Base-by-base conservation (phyloP, 345 rosid genomes). In the Dipteronia dyeriana region DNA sequence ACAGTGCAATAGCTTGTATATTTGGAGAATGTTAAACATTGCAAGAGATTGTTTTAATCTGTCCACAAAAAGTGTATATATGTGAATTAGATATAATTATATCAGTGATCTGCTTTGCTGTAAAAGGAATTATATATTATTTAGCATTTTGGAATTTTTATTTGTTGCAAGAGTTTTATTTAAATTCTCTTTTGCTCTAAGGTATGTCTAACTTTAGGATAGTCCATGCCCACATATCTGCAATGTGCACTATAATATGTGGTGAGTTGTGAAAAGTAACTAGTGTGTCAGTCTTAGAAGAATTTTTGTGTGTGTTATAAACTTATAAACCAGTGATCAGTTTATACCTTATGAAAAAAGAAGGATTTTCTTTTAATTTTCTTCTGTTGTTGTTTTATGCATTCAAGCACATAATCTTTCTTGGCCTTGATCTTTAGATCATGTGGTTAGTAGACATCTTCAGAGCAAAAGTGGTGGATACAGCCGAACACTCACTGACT, bases 391-490 rank as follows among this genome's bases (percentile, higher is more conserved):
- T 26, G 45, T 57, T 63, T 47, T 62, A 5, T 49, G 19, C 60
- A 47, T 51, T 7, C 10, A 49, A 49, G 20, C 14, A 29, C 60
- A 70, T 75, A 10, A n/a, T 70, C 11, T 78, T 66, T 82, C 77
- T 81, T 45, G 16, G 6, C 43, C 63, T 62, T 59, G 20, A 78
- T 84, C 25, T 83, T 61, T 88, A 95, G 99, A 86, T 96, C 68
- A 94, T 90, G 98, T 90, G 95, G 97, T 81, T 96, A 73, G 94
- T 90, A 79, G 97, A 88, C 78, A 94, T 93, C 74, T 96, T 96
- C 82, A 85, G 99, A 85, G 98, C 92, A 19, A 91, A 79, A 77
- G 84, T 94, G 47, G 97, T 96, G 75, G 99, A 96, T 83, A 86
- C 88, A 56, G 90, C 99, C 0, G 97, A 88, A 75, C 84, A 90